Percentiles rank a stretch among this genome's conserved stretches.
phyloP scores from a whole-genome alignment of 2,329 filamentous ascomycete species.

The Claviceps sp. region DNA sequence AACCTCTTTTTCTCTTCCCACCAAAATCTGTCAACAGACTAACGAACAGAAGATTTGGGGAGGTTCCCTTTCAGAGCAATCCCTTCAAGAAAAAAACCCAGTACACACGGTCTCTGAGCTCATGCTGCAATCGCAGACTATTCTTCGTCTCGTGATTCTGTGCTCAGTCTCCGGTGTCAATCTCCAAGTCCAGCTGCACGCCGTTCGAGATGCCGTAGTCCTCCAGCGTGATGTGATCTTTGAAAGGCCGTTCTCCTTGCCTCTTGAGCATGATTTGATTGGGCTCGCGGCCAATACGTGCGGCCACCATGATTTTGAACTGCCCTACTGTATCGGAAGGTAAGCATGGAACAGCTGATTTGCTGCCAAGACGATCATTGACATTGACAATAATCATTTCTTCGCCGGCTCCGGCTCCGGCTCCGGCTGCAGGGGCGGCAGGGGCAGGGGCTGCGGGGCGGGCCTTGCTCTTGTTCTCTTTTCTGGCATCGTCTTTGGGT shows the following conservation, averaged over 20 bases:
- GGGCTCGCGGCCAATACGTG: conserved; percentile 74
- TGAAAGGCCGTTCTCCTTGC: conserved; percentile 87
- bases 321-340: conserved; percentile 71
- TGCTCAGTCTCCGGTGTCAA: conserved; percentile 44
- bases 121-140: not conserved
- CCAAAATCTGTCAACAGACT: not conserved
- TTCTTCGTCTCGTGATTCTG: not conserved
- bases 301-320: conserved; percentile 86
- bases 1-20: not conserved
- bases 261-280: conserved; percentile 86
- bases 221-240: conserved; percentile 73
- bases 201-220: conserved; percentile 94
- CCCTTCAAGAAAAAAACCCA: too few relatives aligned
- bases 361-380: conserved; percentile 93
- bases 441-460: conserved; percentile 10
- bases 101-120: too few relatives aligned
- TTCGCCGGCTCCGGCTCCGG: conserved; percentile 32
- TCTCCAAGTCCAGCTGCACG: conserved; percentile 53
- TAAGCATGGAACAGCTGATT: conserved; percentile 81
- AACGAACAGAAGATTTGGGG: not conserved
- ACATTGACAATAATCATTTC: conserved; percentile 91
- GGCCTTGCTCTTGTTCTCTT: conserved; percentile 21
- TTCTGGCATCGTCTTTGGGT: conserved; percentile 20
- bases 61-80: too few relatives aligned
- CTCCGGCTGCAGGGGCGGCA: conserved; percentile 11